These are phyloP conservation scores for Skeletonema costatum DNA, from an alignment of 108 stramenopile species.

Conservation along the genomic window DNA sequence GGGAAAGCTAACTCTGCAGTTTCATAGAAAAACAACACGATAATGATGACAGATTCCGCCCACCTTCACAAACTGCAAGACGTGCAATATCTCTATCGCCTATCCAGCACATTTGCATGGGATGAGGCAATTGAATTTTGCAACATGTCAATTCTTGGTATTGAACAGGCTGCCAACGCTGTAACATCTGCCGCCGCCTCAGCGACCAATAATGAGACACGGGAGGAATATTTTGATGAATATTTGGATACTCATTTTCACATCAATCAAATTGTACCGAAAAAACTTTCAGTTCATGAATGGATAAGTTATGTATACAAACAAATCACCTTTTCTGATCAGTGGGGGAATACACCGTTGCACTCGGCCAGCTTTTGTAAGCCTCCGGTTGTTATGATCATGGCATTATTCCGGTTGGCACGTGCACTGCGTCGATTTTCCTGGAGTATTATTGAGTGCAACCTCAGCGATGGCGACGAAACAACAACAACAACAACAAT, in stretches of 20 bases:
- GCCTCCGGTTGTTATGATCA: conserved; percentile 20
- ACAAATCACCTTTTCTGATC: conserved; percentile 29
- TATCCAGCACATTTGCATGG: conserved; percentile 41
- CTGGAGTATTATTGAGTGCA: background rate
- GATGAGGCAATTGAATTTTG: conserved; percentile 31
- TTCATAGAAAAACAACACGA: too few relatives aligned
- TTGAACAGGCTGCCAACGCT: conserved; percentile 9
- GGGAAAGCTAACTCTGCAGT: too few relatives aligned
- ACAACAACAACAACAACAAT: conserved; percentile 5
- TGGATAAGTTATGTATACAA: conserved; percentile 1
- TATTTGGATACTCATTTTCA: background rate
- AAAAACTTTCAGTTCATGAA: background rate
- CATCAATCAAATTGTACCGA: background rate
- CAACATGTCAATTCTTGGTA: background rate
- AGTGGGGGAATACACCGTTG: conserved; percentile 43
- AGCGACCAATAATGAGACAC: background rate
- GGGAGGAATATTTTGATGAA: conserved; percentile 21
- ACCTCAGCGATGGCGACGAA: too few relatives aligned
- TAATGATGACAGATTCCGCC: background rate
- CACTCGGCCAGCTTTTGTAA: conserved; percentile 35
- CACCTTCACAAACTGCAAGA: background rate
- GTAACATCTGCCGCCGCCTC: background rate
- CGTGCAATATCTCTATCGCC: conserved; percentile 37
- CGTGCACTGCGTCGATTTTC: conserved; percentile 5
- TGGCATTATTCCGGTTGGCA: conserved; percentile 23